These are phyloP conservation scores for Flammula alnicola DNA, from an alignment of 1,284 basidiomycete species.

Conservation along the genomic window DNA sequence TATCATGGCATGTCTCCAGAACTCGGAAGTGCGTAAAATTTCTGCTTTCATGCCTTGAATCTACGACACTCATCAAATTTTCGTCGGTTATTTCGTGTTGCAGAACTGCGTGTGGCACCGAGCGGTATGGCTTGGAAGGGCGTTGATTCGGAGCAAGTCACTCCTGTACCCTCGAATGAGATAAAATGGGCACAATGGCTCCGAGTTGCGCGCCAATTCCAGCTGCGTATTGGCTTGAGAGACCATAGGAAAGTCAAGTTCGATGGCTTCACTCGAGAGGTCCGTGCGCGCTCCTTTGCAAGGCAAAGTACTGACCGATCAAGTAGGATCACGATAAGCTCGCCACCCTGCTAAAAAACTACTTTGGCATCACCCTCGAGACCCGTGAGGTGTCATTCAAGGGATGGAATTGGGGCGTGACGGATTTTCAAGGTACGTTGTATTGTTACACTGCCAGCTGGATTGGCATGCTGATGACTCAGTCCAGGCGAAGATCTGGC, in stretches of 20 bases:
- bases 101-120: slow-evolving; percentile 87
- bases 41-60: neutral
- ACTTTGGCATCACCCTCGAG: slow-evolving; percentile 88
- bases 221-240: slow-evolving; percentile 83
- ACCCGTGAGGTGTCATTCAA: slow-evolving; percentile 87
- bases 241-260: slow-evolving; percentile 84
- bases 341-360: slow-evolving; percentile 76
- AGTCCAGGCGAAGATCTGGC: slow-evolving; percentile 82
- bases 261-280: slow-evolving; percentile 93
- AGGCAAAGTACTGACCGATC: slow-evolving; percentile 11
- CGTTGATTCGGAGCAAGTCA: slow-evolving; percentile 65
- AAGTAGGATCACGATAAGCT: slow-evolving; percentile 83
- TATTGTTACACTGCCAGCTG: neutral
- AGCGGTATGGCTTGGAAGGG: slow-evolving; percentile 95
- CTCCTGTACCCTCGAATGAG: slow-evolving; percentile 72
- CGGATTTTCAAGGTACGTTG: slow-evolving; percentile 86
- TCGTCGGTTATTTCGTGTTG: too few relatives aligned
- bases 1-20: slow-evolving; percentile 78
- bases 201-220: slow-evolving; percentile 90
- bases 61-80: slow-evolving; percentile 10
- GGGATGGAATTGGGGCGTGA: slow-evolving; percentile 99
- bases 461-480: slow-evolving; percentile 6
- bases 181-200: slow-evolving; percentile 92
- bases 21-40: slow-evolving; percentile 79
- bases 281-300: slow-evolving; percentile 34